Evolutionary conservation across 768 basidiomycete genomes (phyloP).

Genomic region (Dendrothele bispora): DNA sequence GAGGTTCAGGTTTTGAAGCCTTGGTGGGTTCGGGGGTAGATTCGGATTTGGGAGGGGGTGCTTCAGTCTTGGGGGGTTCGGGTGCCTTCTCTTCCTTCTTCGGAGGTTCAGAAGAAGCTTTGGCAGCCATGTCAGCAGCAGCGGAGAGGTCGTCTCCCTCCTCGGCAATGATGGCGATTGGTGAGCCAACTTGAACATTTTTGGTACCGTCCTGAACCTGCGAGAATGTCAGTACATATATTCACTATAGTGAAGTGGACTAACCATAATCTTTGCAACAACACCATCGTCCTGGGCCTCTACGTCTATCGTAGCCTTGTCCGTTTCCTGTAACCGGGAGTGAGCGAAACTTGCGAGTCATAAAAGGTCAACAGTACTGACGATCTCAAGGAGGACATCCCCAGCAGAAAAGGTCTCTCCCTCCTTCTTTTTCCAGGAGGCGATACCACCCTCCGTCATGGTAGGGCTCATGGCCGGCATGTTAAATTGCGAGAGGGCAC

Average conservation of each 20-base stretch:
- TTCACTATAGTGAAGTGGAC: slow-evolving; percentile 25
- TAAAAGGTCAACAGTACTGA: slow-evolving; percentile 35
- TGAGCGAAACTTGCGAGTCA: neutral
- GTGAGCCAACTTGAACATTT: slow-evolving; percentile 79
- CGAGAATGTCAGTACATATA: slow-evolving; percentile 5
- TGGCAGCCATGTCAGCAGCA: slow-evolving; percentile 69
- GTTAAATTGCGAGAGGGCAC: slow-evolving; percentile 83
- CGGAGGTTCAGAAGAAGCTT: slow-evolving; percentile 51
- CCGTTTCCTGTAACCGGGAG: slow-evolving; percentile 85
- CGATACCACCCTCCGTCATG: slow-evolving; percentile 99
- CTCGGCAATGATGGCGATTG: slow-evolving; percentile 91
- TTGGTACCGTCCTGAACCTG: slow-evolving; percentile 86
- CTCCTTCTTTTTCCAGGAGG: slow-evolving; percentile 96
- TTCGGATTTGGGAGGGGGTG: slow-evolving; percentile 26
- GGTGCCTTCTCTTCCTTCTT: slow-evolving; percentile 34
- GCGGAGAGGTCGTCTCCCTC: slow-evolving; percentile 93
- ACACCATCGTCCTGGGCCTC: slow-evolving; percentile 98
- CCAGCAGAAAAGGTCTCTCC: slow-evolving; percentile 88
- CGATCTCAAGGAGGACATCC: slow-evolving; percentile 95
- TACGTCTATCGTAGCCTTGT: slow-evolving; percentile 99
- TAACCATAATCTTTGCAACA: slow-evolving; percentile 93
- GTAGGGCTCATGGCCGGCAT: slow-evolving; percentile 99
- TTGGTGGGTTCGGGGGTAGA: slow-evolving; percentile 27
- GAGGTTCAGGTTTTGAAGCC: slow-evolving; percentile 54
- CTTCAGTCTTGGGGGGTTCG: slow-evolving; percentile 41